Conservation (phyloP, 2,329 filamentous ascomycete species). For the Pleochaeta shiraiana region DNA sequence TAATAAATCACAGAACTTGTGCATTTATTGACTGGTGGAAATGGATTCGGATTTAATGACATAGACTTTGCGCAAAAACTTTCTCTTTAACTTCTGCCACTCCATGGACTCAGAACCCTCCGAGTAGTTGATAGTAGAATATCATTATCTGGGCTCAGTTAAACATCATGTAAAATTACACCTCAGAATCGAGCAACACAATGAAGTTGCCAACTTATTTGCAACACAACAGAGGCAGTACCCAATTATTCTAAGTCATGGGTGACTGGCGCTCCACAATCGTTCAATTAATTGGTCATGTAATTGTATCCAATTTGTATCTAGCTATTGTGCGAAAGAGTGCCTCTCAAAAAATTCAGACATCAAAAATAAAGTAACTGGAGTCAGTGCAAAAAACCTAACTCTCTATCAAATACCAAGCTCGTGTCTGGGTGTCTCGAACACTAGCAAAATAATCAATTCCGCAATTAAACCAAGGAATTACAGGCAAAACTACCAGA, state of each 20-base stretch:
- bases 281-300: neutral
- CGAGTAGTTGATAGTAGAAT: neutral
- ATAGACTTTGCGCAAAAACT: neutral
- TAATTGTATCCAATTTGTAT: neutral
- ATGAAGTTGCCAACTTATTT: neutral
- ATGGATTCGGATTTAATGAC: conserved; percentile 3
- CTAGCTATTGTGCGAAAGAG: neutral
- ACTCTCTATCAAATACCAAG: too few relatives aligned
- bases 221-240: neutral
- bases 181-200: neutral
- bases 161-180: neutral
- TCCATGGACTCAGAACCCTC: neutral
- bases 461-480: neutral
- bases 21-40: conserved; percentile 2
- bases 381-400: neutral
- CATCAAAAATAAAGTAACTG: neutral
- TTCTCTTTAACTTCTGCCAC: neutral
- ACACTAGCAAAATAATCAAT: too few relatives aligned
- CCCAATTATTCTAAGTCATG: neutral
- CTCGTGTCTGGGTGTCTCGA: too few relatives aligned
- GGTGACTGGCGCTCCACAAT: neutral
- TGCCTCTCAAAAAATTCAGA: neutral
- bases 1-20: neutral
- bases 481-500: neutral
- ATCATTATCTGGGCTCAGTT: neutral